Conservation (phyloP, 768 basidiomycete genomes). For the Boletus vermiculosoides region DNA sequence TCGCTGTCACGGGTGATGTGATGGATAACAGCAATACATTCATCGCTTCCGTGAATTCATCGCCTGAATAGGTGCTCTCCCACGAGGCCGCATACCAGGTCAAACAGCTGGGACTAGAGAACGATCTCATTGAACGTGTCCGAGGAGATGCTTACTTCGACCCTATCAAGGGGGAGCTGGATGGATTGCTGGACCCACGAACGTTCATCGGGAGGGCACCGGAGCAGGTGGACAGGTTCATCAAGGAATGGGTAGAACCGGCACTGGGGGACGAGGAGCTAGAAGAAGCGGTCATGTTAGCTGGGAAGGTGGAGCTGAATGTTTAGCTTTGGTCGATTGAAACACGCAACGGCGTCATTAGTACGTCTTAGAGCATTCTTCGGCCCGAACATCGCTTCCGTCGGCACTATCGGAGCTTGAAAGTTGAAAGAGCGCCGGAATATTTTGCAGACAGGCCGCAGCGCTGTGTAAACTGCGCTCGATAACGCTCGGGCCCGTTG, state of each 20-base stretch:
- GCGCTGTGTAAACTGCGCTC: not conserved
- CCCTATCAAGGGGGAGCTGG: conserved; percentile 79
- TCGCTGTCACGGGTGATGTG: conserved; percentile 14
- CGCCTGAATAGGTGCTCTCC: conserved; percentile 69
- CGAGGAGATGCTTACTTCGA: conserved; percentile 82
- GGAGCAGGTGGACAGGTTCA: conserved; percentile 88
- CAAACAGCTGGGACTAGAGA: conserved; percentile 90
- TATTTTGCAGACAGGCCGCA: not conserved
- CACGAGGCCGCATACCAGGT: conserved; percentile 95
- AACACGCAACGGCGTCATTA: not conserved
- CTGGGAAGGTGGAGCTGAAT: conserved; percentile 58
- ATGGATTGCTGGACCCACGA: conserved; percentile 73
- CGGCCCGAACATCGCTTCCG: conserved; percentile 23
- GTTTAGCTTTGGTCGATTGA: not conserved
- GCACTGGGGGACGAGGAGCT: conserved; percentile 63
- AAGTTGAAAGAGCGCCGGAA: conserved; percentile 19
- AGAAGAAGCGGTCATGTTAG: conserved; percentile 48
- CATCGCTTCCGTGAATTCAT: conserved; percentile 2
- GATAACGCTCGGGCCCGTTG: not conserved
- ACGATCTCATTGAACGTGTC: conserved; percentile 92
- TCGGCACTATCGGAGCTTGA: conserved; percentile 17
- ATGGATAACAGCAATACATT: conserved; percentile 10
- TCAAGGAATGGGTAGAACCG: conserved; percentile 86
- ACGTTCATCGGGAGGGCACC: conserved; percentile 95
- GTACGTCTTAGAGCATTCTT: too few relatives aligned